Evolutionary conservation across 2,329 filamentous ascomycete species (phyloP).

Genomic region (Coniella lustricola): DNA sequence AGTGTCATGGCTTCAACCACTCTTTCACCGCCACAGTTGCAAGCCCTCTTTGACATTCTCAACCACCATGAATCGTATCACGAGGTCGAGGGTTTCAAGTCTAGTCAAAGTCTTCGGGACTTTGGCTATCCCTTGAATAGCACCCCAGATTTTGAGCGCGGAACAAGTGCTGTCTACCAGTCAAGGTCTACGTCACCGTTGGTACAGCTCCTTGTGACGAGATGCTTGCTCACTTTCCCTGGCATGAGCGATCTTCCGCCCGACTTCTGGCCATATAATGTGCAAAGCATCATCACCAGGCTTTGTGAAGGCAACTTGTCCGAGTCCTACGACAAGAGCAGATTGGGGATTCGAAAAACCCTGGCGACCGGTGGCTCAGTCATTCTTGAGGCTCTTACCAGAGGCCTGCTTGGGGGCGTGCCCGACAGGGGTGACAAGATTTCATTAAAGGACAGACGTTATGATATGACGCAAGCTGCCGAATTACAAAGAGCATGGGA

Average conservation of each 20-base stretch:
- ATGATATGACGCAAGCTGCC: slow-evolving; percentile 51
- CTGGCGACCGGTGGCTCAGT: slow-evolving; percentile 65
- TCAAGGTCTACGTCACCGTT: slow-evolving; percentile 50
- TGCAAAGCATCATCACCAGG: slow-evolving; percentile 52
- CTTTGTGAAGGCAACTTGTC: slow-evolving; percentile 64
- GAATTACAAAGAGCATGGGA: slow-evolving; percentile 60
- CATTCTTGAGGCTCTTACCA: slow-evolving; percentile 60
- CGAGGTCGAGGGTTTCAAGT: slow-evolving; percentile 67
- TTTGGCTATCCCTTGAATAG: slow-evolving; percentile 63
- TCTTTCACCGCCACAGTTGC: slow-evolving; percentile 35
- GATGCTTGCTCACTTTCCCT: slow-evolving; percentile 58
- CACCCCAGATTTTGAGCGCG: not conserved
- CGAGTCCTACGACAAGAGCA: slow-evolving; percentile 76
- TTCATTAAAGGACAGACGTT: slow-evolving; percentile 30
- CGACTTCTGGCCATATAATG: slow-evolving; percentile 59
- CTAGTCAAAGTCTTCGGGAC: slow-evolving; percentile 52
- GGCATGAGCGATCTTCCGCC: slow-evolving; percentile 55
- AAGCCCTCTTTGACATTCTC: slow-evolving; percentile 53
- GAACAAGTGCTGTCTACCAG: slow-evolving; percentile 13
- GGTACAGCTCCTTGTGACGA: slow-evolving; percentile 60
- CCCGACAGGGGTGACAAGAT: slow-evolving; percentile 21
- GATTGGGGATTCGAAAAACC: slow-evolving; percentile 66
- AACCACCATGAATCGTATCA: slow-evolving; percentile 53
- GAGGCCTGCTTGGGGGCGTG: slow-evolving; percentile 60
- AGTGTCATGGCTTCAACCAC: slow-evolving; percentile 5